Evolutionary conservation across 2,329 filamentous ascomycete species (phyloP), one percentile per base, ranked within the genome.

Genomic region (Pseudogymnoascus sp.): DNA sequence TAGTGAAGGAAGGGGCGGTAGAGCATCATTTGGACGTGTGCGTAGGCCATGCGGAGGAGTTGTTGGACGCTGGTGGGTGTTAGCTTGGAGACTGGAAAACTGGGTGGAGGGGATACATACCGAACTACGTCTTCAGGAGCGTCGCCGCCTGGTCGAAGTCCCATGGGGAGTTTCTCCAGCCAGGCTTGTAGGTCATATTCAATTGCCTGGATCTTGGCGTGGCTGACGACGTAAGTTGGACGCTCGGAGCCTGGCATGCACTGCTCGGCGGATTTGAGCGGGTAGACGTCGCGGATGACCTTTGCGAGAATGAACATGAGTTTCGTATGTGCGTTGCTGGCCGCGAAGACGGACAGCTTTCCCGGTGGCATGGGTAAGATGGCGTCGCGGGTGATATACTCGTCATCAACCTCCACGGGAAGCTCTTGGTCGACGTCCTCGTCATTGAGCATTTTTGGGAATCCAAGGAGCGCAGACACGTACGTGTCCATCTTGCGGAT

Each of bases 1-100:
- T 93, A 95, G 73, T 95, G 91, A 11, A 95, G 77, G 73, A 95
- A 95, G 0, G 91, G 91, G 16, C 91, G 81, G 71, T 95, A 95
- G 1, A 95, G 78, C 71, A 95, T 86, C 74, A 95, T 87, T 72
- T 93, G 90, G 4, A 92, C 89, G 71, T 93, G 90, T 1, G 89
- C 89, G 73, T 90, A 93, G n/a, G 87, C 85, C 75, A 95, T 88
- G 37, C 90, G 83, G 19, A 95, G 79, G 23, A 93, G 79, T 67
- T 92, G 90, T 66, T 91, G 90, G n/a, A 82, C 77, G 63, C 84
- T 83, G 64, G 81, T 6, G 82, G 84, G 19, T 28, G 31, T 43
- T 43, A 61, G 28, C 13, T 63, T 21, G 57, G 34, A 31, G 23
- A 16, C 31, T n/a, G 4, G 62, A 36, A 41, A 45, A 62, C 11